Evolutionary conservation across 768 basidiomycete species (phyloP).

Genomic region (Tremella yokohamensis): DNA sequence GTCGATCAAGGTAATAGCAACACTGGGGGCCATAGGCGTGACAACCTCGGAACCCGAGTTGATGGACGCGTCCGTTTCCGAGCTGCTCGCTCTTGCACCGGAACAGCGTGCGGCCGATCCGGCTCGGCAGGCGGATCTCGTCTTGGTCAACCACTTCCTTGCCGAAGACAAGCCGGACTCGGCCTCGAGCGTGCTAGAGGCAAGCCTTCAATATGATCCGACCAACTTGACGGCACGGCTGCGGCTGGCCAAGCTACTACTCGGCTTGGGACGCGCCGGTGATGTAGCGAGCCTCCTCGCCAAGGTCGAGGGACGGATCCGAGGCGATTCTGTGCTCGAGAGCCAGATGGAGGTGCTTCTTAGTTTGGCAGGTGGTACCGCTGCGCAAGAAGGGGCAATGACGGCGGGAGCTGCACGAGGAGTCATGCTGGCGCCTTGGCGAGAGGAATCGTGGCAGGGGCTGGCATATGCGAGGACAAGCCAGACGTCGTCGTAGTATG

Average conservation of each 20-base stretch:
- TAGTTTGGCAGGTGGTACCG: neutral
- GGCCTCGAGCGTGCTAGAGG: conserved; percentile 20
- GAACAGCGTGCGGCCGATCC: conserved; percentile 70
- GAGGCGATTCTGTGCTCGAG: neutral
- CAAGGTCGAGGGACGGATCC: neutral
- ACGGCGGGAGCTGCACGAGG: neutral
- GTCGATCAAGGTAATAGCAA: conserved; percentile 74
- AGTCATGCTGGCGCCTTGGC: conserved; percentile 3
- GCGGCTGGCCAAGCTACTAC: conserved; percentile 26
- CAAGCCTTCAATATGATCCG: conserved; percentile 15
- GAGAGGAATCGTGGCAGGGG: neutral
- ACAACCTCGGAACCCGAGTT: conserved; percentile 65
- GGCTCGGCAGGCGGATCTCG: conserved; percentile 63
- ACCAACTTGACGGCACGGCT: conserved; percentile 16
- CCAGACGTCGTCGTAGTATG: no score
- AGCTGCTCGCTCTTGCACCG: conserved; percentile 67
- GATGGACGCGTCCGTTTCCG: conserved; percentile 79
- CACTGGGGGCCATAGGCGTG: conserved; percentile 84
- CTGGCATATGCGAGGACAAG: neutral
- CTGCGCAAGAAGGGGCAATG: neutral
- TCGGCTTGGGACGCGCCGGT: conserved; percentile 18
- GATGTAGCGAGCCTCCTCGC: conserved; percentile 16
- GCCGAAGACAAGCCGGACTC: conserved; percentile 15
- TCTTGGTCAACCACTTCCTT: conserved; percentile 69
- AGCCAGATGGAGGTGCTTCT: neutral